phyloP scores from a whole-genome alignment of 2,329 filamentous ascomycete species.

The Cercospora sp. region DNA sequence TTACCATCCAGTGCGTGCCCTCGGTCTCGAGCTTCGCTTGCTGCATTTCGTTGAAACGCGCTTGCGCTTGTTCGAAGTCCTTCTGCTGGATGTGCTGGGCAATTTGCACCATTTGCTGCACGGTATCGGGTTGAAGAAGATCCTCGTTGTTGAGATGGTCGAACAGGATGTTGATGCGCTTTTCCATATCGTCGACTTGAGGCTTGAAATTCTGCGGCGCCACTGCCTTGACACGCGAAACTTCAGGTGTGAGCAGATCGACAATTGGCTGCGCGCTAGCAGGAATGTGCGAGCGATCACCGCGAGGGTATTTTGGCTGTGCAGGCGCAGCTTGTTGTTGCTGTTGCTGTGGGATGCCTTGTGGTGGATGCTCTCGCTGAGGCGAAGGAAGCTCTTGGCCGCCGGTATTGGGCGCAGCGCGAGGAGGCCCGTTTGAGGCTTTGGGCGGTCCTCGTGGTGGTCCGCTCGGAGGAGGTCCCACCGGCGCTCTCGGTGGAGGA shows the following conservation, averaged over 20 bases:
- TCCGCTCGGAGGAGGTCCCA: slow-evolving; percentile 47
- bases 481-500: slow-evolving; percentile 36
- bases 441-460: slow-evolving; percentile 44
- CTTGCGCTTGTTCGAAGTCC: slow-evolving; percentile 49
- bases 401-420: slow-evolving; percentile 40
- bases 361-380: slow-evolving; percentile 20
- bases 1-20: slow-evolving; percentile 54
- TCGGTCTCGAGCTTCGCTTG: slow-evolving; percentile 49
- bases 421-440: slow-evolving; percentile 35
- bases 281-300: slow-evolving; percentile 89
- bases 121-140: slow-evolving; percentile 76
- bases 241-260: slow-evolving; percentile 77
- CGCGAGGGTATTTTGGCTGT: slow-evolving; percentile 52
- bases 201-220: slow-evolving; percentile 83
- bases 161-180: slow-evolving; percentile 85
- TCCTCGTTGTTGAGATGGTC: slow-evolving; percentile 97
- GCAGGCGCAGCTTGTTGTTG: slow-evolving; percentile 19
- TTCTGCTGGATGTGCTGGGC: slow-evolving; percentile 42
- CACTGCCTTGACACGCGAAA: slow-evolving; percentile 82
- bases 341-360: slow-evolving; percentile 13
- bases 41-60: slow-evolving; percentile 50
- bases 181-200: slow-evolving; percentile 92
- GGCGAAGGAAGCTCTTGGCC: slow-evolving; percentile 20
- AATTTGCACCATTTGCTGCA: slow-evolving; percentile 65
- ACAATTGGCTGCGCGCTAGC: slow-evolving; percentile 72